These are phyloP conservation scores for Cladorrhinum samala DNA, from an alignment of 495 filamentous ascomycete genomes.

Conservation along the genomic window DNA sequence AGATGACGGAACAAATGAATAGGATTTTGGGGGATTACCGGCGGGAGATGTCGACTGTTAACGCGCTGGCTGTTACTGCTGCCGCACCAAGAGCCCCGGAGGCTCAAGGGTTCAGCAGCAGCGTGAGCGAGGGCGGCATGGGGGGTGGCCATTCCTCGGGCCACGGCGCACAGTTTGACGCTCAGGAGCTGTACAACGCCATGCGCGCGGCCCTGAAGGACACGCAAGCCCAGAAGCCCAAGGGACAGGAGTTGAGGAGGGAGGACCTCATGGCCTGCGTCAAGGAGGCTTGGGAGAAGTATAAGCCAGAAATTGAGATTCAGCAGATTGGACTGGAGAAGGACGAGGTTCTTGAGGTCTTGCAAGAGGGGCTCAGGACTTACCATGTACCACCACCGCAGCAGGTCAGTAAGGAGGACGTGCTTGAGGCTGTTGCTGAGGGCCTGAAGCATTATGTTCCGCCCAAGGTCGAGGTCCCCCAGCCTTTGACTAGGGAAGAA, in stretches of 20 bases:
- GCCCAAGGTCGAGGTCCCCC: slow-evolving; percentile 59
- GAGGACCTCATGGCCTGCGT: slow-evolving; percentile 83
- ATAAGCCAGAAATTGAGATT: slow-evolving; percentile 85
- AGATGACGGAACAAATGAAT: slow-evolving; percentile 76
- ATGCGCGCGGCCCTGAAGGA: slow-evolving; percentile 74
- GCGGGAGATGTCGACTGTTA: slow-evolving; percentile 50
- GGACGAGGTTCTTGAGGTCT: slow-evolving; percentile 78
- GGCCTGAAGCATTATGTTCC: slow-evolving; percentile 71
- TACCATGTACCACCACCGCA: slow-evolving; percentile 39
- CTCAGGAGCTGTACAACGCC: slow-evolving; percentile 73
- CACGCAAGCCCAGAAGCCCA: slow-evolving; percentile 43
- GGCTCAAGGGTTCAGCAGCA: neutral
- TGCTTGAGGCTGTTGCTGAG: slow-evolving; percentile 74
- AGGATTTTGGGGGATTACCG: slow-evolving; percentile 67
- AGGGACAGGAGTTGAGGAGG: slow-evolving; percentile 42
- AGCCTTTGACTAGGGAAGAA: slow-evolving; percentile 67
- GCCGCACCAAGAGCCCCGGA: slow-evolving; percentile 17
- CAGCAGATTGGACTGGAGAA: slow-evolving; percentile 84
- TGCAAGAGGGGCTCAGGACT: slow-evolving; percentile 74
- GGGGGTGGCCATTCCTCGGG: neutral
- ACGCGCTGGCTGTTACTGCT: neutral
- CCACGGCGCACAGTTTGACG: slow-evolving; percentile 44
- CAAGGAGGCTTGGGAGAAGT: slow-evolving; percentile 81
- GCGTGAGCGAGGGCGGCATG: neutral
- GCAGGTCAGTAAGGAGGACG: slow-evolving; percentile 66